phyloP scores from a whole-genome alignment of 192 early-diverging fungal species.

The Chytriomyces confervae region DNA sequence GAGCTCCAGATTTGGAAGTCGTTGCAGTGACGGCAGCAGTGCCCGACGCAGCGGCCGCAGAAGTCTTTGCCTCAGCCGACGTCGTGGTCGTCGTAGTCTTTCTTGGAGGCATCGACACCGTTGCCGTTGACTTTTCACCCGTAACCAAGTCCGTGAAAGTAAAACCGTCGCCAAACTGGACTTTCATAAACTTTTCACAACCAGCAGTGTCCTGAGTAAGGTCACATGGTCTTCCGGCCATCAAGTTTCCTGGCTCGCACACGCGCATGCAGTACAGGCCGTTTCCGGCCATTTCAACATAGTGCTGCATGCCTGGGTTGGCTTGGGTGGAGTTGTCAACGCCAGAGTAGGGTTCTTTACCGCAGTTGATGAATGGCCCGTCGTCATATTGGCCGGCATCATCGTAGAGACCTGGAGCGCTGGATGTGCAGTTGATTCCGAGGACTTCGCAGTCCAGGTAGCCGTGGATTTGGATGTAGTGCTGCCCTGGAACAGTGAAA shows the following conservation, averaged over 20 bases:
- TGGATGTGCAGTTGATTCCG: slow-evolving; percentile 37
- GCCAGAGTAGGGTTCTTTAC: slow-evolving; percentile 49
- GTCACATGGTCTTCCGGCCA: neutral
- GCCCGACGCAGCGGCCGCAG: neutral
- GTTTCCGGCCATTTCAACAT: slow-evolving; percentile 41
- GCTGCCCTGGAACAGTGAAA: slow-evolving; percentile 1
- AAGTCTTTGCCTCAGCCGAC: neutral
- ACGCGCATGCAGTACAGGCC: slow-evolving; percentile 44
- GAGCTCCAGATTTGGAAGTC: no score
- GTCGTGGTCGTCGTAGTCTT: slow-evolving; percentile 4
- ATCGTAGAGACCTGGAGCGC: slow-evolving; percentile 27
- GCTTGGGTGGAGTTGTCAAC: slow-evolving; percentile 11
- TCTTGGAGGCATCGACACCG: slow-evolving; percentile 11
- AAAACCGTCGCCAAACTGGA: slow-evolving; percentile 1
- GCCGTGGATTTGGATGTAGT: slow-evolving; percentile 43
- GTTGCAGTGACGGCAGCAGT: neutral
- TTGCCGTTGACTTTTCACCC: neutral
- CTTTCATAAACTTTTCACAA: slow-evolving; percentile 17
- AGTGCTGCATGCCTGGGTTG: slow-evolving; percentile 28
- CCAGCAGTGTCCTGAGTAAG: slow-evolving; percentile 12
- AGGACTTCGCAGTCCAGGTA: slow-evolving; percentile 34
- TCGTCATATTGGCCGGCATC: slow-evolving; percentile 43
- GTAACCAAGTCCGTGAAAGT: neutral
- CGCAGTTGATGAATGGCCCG: slow-evolving; percentile 34
- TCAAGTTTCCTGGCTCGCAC: slow-evolving; percentile 21